Evolutionary conservation across 2,329 filamentous ascomycete species (phyloP), one percentile per base, ranked within the genome.

Genomic region (Penicillium capsulatum): DNA sequence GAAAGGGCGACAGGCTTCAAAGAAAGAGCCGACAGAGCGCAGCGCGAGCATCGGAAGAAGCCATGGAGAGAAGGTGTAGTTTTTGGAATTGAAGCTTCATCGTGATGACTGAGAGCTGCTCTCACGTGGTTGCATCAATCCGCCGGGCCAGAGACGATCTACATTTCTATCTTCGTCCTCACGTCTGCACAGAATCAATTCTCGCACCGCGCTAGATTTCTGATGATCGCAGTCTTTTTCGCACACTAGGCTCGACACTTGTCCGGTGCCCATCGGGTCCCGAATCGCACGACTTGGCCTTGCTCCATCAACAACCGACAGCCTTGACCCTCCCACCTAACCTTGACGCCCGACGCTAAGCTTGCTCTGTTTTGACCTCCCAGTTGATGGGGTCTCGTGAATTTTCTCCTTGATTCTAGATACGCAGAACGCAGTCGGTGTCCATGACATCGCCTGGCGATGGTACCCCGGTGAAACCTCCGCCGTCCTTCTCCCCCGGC

Each of bases 371-470:
- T 7, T 35, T 29, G 15, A 26, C 11, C 17, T 36, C 40, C 44
- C 37, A 38, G 56, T 60, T 51, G 42, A 63, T 63, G 60, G 55
- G 59, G 51, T 43, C 53, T 58, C 46, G 40, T 51, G 45, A 53
- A 49, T 42, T 35, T 37, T 31, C 35, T 31, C 20, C 38, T 35
- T 46, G 45, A 46, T 29, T 44, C 31, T 44, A 50, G 44, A 35
- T 41, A 48, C 41, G 48, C 56, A 45, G 31, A 54, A 53, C 44
- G 47, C 48, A 61, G 45, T 51, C 56, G 60, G 55, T 62, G 64
- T 79, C 74, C 71, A 86, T 86, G 83, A 80, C 80, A 76, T 75
- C 80, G 66, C 70, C 76, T 61, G 71, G 77, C 63, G 72, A 83
- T 79, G 79, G 73, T 70, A 70, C 75, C 59, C 74, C 79, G 56